Conservation (phyloP, 495 filamentous ascomycete species). For the Aspergillus sclerotioniger region DNA sequence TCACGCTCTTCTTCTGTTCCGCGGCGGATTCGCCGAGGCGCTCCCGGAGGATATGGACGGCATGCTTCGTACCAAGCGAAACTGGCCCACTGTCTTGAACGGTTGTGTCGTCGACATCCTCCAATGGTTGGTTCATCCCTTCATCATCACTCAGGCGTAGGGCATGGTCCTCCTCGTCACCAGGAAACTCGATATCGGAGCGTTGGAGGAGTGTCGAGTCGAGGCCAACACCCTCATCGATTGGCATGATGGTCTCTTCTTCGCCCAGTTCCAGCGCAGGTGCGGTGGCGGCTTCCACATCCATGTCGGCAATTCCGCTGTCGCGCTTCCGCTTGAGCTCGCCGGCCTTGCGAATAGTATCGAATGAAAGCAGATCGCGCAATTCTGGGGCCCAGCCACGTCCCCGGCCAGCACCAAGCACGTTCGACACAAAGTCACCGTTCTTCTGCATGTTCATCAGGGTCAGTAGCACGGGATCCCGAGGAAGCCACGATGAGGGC, state of each 20-base stretch:
- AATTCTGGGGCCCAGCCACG: constrained; percentile 88
- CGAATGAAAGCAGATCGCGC: constrained; percentile 77
- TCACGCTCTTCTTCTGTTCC: constrained; percentile 69
- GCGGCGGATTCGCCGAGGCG: constrained; percentile 68
- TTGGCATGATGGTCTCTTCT: constrained; percentile 52
- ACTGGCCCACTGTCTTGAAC: constrained; percentile 81
- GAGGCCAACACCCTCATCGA: constrained; percentile 50
- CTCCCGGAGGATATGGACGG: constrained; percentile 90
- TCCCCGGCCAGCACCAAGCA: constrained; percentile 72
- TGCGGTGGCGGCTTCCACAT: constrained; percentile 61
- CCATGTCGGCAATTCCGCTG: constrained; percentile 78
- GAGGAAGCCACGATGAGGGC: constrained; percentile 72
- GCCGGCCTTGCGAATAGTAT: constrained; percentile 69
- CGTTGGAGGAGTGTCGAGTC: constrained; percentile 50
- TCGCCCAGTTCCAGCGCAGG: constrained; percentile 67
- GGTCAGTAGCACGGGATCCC: constrained; percentile 79
- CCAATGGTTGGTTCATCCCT: constrained; percentile 37
- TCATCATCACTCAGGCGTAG: constrained; percentile 55
- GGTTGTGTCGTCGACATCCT: constrained; percentile 77
- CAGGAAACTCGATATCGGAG: constrained; percentile 62
- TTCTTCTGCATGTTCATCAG: constrained; percentile 88
- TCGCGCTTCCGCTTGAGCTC: constrained; percentile 94
- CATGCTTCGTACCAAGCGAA: constrained; percentile 87
- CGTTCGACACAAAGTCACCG: constrained; percentile 77
- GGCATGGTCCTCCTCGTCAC: constrained; percentile 49